Evolutionary conservation across 176 grass and related monocot genomes (phyloP), one percentile per base, ranked within the genome.

Genomic region (Guadua angustifolia): DNA sequence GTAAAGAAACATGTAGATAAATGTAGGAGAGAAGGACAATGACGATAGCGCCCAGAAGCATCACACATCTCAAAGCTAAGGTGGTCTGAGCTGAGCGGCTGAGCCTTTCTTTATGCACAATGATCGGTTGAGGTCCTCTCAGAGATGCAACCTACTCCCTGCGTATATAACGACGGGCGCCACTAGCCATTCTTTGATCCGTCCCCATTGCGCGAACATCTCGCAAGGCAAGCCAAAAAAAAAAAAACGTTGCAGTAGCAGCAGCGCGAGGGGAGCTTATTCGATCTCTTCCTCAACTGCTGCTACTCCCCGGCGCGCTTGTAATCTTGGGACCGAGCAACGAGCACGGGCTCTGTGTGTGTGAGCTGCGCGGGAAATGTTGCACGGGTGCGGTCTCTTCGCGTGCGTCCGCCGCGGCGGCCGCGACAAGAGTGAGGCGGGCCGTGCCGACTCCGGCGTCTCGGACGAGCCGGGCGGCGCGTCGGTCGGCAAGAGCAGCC

Each of bases 311-410:
- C 73, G 71, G 17, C 50, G 69, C 39, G 35, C 29, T 60, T 57
- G 25, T 22, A 16, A 21, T 75, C 33, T 12, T 25, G 10, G 9
- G n/a, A 40, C 25, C 25, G 16, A 18, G 15, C 38, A 25, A 5
- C 40, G 51, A 49, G 71, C 68, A 49, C 45, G 79, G 63, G 40
- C 35, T 15, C 75, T 66, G 73, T 63, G 12, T 36, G 35, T 36
- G 35, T 3, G 3, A 0, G 60, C 17, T 9, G 76, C 18, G 56
- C 49, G 38, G 6, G 50, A 52, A 21, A 90, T 90, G 86, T 50
- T 82, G 80, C 62, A 65, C 26, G 76, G 73, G 73, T 90, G 94
- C 71, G 77, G 90, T 1, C 81, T 88, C 35, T 42, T 44, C 22
- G 73, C 56, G n/a, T 79, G 84, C 50, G 32, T 70, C 35, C 90